Base-by-base conservation (phyloP, 495 filamentous ascomycete species). In the Podospora sp. region DNA sequence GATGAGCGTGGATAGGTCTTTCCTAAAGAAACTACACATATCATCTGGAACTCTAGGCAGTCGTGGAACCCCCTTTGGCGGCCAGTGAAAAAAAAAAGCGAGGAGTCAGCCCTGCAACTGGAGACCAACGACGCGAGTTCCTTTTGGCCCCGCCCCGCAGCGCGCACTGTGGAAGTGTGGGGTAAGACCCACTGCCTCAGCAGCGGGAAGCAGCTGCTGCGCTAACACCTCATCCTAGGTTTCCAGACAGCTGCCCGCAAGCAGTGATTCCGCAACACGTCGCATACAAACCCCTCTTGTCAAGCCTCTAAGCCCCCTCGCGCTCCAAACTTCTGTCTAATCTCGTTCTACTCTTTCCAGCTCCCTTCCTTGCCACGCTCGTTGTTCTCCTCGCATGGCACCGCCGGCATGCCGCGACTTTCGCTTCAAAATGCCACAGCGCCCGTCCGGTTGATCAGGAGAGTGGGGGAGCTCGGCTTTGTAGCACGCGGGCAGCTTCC, bases 401-500 rank as follows among this genome's bases (percentile, higher is more conserved):
- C 62, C 66, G 70, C 72, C 78, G 79, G 81, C 68, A 84, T 84
- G 82, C 76, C 76, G 69, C 76, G 73, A 70, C 66, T 78, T 73
- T 75, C 73, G 75, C 73, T 82, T 73, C 79, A 75, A 65, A 74
- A 79, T 79, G 80, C 73, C 76, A 73, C 78, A 74, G 75, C 74
- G 69, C 70, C 74, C 74, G 50, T 78, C 73, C 73, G 77, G 76
- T 69, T 80, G 75, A 80, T 64, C 35, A 65, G 52, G 53, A 67
- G 57, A 64, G 64, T 56, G 52, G 71, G 68, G 62, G 59, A 26
- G 50, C 49, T 57, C 68, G 65, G 69, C 65, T 63, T 62, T 52
- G 65, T 60, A 53, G 65, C 63, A 66, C 65, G 57, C n/a, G 63
- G 57, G 29, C 66, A 62, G 63, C 55, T 65, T n/a, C 62, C 2